These are phyloP conservation scores for Hanseniaspora vineae DNA, from an alignment of 805 yeast species.

Conservation along the genomic window DNA sequence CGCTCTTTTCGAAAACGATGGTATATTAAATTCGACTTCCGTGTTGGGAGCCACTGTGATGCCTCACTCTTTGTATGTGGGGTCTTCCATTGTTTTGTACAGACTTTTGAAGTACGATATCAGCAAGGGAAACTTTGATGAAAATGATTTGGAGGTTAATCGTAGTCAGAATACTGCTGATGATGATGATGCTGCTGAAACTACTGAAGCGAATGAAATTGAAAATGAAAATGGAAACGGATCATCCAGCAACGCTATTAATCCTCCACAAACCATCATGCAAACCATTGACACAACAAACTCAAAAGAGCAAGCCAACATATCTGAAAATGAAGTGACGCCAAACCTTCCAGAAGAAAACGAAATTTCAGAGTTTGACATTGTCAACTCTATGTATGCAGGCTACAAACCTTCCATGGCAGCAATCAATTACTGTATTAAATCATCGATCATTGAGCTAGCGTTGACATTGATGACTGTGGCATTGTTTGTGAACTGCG, in stretches of 20 bases:
- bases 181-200: slow-evolving; percentile 1
- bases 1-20: slow-evolving; percentile 40
- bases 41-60: slow-evolving; percentile 87
- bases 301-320: neutral
- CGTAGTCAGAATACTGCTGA: neutral
- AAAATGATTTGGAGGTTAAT: slow-evolving; percentile 1
- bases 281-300: slow-evolving; percentile 23
- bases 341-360: neutral
- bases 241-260: slow-evolving; percentile 2
- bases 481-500: slow-evolving; percentile 77
- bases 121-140: slow-evolving; percentile 35
- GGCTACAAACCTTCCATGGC: slow-evolving; percentile 53
- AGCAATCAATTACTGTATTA: slow-evolving; percentile 61
- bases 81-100: slow-evolving; percentile 79
- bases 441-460: slow-evolving; percentile 60
- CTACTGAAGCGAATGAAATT: neutral
- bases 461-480: slow-evolving; percentile 58
- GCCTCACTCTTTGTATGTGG: slow-evolving; percentile 82
- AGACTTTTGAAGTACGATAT: slow-evolving; percentile 64
- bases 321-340: neutral
- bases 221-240: neutral
- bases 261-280: slow-evolving; percentile 9
- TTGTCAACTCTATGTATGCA: slow-evolving; percentile 29
- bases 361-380: neutral
- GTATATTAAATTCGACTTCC: slow-evolving; percentile 63